Base-by-base conservation (phyloP, 2,329 filamentous ascomycete genomes). In the Colletotrichum horii region DNA sequence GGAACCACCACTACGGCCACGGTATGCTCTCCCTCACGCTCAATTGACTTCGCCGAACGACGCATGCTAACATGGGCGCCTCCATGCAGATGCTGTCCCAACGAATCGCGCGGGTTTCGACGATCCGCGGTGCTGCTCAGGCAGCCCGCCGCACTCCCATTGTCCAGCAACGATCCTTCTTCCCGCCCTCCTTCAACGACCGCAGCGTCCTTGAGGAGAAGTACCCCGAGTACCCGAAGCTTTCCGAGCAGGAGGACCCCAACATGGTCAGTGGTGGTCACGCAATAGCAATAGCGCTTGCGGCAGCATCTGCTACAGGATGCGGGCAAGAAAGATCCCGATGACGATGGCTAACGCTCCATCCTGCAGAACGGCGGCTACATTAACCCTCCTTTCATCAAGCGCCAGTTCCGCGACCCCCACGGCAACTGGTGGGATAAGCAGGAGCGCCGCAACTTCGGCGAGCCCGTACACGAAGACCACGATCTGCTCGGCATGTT, bases 381-480 rank as follows among this genome's bases (percentile, higher is more conserved):
- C 85, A 90, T 94, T 82, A 95, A 96, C 87, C 94, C 95, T 74
- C 92, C 93, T 16, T 87, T 90, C 70, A 88, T 96, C 86, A 98
- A 98, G 90, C 94, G 96, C 80, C 93, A 96, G 85, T 94, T 95
- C 88, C 95, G 97, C 84, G 97, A 98, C 85, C 97, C 97, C 43
- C 92, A 98, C 84, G 96, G 87, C 83, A 93, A 95, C 83, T 99
- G 96, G 95, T 98, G 96, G 95, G 96, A 99, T 87, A 94, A 96
- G 85, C 97, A 99, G 88, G 97, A 98, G 86, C 93, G 96, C 84
- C 93, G 97, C 82, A 98, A 99, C 90, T 98, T 95, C 84, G 96
- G 96, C 85, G 97, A 99, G 86, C 95, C 96, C 15, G 92, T 98
- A 68, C 96, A 99, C 85, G 97, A 99, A 86, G 97, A 99, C 85